Base-by-base conservation (phyloP, 345 rosid species). In the Eucalyptus sideroxylon region DNA sequence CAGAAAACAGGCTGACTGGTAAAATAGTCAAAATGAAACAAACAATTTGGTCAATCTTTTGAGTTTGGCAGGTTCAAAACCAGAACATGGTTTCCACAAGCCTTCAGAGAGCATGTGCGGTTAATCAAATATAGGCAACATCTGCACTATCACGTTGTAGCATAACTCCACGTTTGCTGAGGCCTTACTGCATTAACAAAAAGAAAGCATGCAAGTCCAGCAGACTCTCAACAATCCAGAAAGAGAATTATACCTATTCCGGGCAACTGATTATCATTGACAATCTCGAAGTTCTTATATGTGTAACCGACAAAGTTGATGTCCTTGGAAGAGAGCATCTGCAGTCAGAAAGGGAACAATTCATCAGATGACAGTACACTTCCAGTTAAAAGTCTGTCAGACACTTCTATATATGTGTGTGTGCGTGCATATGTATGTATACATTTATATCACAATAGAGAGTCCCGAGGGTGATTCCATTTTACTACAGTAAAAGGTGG, bases 281-380 rank as follows among this genome's bases (percentile, higher is more conserved):
- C 96, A 24, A 98, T 97, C 93, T 98, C 99, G 81, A 96, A 95
- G 94, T 98, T 98, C 95, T 98, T 98, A 93, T 98, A 98, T 6
- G 99, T 98, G 91, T 98, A 98, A 90, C 99, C 99, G 91, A 98
- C 98, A 92, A 98, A 98, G 94, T 98, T 96, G 50, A 98, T 89
- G 91, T 98, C 99, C 93, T 98, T 98, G 50, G 99, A 98, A 47
- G 99, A 93, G 81, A 98, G 98, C 99, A 98, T 97, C 99, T 97
- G 96, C 92, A 88, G 59, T 86, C 88, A 90, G 34, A 51, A 62
- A 47, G 34, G 26, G 30, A 69, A 55, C 16, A 50, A 45, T 59
- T 45, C n/a, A 83, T 60, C 30, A 83, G 51, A 65, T 40, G 85
- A 15, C 47, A 40, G 85, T 40, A 77, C 47, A 40, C 85, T 77